A percentile compares a stretch with the other conserved stretches of the same genome.
Conservation (phyloP, 2,329 filamentous ascomycete species). For the Coniella vitis region DNA sequence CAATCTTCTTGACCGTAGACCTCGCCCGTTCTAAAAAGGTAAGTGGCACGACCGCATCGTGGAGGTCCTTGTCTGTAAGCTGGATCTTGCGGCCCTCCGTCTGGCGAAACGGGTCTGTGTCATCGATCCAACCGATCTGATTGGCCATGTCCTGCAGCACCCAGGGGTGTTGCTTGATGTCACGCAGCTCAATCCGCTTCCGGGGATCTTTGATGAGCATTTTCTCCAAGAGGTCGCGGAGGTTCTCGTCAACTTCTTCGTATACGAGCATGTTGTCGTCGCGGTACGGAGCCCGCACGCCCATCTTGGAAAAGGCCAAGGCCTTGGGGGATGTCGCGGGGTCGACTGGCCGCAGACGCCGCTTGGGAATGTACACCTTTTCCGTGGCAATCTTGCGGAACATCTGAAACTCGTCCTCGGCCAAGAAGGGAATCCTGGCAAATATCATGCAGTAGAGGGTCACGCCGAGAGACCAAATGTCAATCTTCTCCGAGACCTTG, state of each 20-base stretch:
- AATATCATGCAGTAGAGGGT: slow-evolving; percentile 94
- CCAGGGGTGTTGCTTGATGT: slow-evolving; percentile 94
- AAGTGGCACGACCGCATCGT: slow-evolving; percentile 81
- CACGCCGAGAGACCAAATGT: slow-evolving; percentile 94
- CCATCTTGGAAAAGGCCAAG: slow-evolving; percentile 48
- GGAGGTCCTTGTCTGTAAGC: slow-evolving; percentile 85
- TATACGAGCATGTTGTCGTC: slow-evolving; percentile 74
- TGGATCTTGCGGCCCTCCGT: slow-evolving; percentile 81
- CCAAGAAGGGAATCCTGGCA: slow-evolving; percentile 87
- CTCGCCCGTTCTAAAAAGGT: slow-evolving; percentile 79
- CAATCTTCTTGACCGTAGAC: slow-evolving; percentile 66
- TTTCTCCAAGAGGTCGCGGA: slow-evolving; percentile 70
- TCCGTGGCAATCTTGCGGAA: slow-evolving; percentile 88
- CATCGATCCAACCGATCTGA: slow-evolving; percentile 77
- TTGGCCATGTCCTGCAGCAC: slow-evolving; percentile 73
- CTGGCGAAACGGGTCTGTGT: slow-evolving; percentile 77
- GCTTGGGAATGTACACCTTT: slow-evolving; percentile 80
- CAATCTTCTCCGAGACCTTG: slow-evolving; percentile 86
- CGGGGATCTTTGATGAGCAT: slow-evolving; percentile 86
- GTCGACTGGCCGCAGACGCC: slow-evolving; percentile 71
- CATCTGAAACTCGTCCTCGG: slow-evolving; percentile 85
- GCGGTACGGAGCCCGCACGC: slow-evolving; percentile 61
- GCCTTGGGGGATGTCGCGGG: slow-evolving; percentile 50
- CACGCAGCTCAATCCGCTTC: slow-evolving; percentile 78
- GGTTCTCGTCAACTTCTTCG: slow-evolving; percentile 73